Evolutionary conservation across 139 green algal genomes (phyloP), one percentile per base, ranked within the genome.

Genomic region (Micractinium conductrix): DNA sequence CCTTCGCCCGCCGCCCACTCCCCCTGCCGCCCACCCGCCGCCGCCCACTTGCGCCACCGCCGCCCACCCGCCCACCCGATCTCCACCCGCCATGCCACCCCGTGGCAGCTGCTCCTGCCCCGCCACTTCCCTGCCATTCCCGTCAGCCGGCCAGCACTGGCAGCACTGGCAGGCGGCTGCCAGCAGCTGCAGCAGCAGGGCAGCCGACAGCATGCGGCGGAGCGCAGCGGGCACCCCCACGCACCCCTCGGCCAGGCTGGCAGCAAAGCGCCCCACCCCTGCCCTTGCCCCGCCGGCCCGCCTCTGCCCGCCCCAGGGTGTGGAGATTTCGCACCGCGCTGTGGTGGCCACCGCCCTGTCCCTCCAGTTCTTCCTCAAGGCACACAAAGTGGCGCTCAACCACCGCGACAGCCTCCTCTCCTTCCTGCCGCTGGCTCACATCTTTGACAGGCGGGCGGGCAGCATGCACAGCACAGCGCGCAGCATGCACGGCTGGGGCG

Each of bases 341-440:
- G 78, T 97, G 43, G 50, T 97, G 21, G 60, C 85, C n/a, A 90
- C 88, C 21, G 90, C 95, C 7, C 74, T 80, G 4, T 89, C 81
- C 26, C 69, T 93, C 55, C 81, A 86, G 16, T 44, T 53, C 16
- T 96, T 94, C 75, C 78, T 95, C 48, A 33, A 90, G 22, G 28
- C 76, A 1, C 58, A 72, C 6, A 71, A 78, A 42, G 48, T 62
- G n/a, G 37, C 42, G 33, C 33, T 91, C 65, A 62, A 45, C 53
- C 37, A 60, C 0, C 33, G 28, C 10, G 95, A 98, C 75, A 72
- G 88, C 30, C 79, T 94, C 50, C 85, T 98, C 44, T 94, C 88
- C 45, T 98, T 94, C 88, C 91, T 98, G 37, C 95, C 95, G 4
- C 92, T 98, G 80, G 95, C 95, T 16, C 95, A 98, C 92, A 97